Evolutionary conservation across 306 rosid species (phyloP).

Genomic region (Glycine latifolia): DNA sequence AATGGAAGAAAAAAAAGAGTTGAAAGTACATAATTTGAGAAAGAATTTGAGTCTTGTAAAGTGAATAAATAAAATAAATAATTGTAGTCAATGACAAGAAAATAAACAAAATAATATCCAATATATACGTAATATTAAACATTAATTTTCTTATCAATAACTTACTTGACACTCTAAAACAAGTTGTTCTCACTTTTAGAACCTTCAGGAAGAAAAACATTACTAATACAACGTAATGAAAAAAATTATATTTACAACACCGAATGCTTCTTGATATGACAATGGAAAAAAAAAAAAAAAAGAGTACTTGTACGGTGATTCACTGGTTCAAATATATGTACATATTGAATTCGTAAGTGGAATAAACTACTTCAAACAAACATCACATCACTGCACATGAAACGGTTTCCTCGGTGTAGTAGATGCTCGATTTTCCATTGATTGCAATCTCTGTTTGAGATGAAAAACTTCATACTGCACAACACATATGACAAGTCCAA

Average conservation of each 20-base stretch:
- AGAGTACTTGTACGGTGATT: slow-evolving; percentile 4
- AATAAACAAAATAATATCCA: no score
- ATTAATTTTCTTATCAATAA: no score
- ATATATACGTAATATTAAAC: no score
- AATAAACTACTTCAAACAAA: not conserved
- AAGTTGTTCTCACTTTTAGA: no score
- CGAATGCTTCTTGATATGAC: not conserved
- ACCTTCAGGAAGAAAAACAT: no score
- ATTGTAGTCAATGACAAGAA: no score
- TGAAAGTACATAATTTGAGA: no score
- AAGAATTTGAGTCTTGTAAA: no score
- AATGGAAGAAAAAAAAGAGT: no score
- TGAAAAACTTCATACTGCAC: slow-evolving; percentile 90
- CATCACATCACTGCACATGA: slow-evolving; percentile 58
- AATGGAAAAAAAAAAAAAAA: not conserved
- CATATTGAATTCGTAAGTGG: not conserved
- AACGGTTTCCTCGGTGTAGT: slow-evolving; percentile 95
- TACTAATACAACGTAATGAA: no score
- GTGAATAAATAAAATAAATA: no score
- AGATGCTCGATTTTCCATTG: slow-evolving; percentile 87
- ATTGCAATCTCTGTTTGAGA: slow-evolving; percentile 93
- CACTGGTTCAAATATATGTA: slow-evolving; percentile 32
- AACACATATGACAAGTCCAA: not conserved
- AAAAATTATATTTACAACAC: not conserved
- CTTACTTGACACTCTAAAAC: no score